Evolutionary conservation across 2,329 filamentous ascomycete genomes (phyloP), one percentile per base, ranked within the genome.

Genomic region (Penicillium sp.): DNA sequence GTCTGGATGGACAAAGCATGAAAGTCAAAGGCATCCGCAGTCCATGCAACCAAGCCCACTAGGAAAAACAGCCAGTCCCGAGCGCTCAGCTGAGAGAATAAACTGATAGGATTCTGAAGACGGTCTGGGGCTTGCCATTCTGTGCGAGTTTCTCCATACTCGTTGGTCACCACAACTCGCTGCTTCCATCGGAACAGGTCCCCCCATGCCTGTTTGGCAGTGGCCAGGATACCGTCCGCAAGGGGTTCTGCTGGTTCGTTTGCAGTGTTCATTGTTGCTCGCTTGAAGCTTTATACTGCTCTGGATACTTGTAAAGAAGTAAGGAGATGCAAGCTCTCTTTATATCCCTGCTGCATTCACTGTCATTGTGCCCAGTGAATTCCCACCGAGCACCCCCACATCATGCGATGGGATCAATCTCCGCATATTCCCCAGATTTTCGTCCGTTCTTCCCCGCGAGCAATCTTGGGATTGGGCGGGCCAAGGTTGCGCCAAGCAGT

Each of bases 21-120:
- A 64, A 90, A 91, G 68, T 89, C 87, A 65, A 90, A 91, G 3
- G 87, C 86, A 65, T 91, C 87, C 49, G 85, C 86, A 1, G 81
- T 85, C 87, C 87, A 91, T 13, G 85, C 83, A 31, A 77, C 68
- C 63, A 90, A 82, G 3, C 85, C 87, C 10, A 88, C 83, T 35
- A 85, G 56, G 70, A 91, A 83, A 72, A 87, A 89, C 15, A 86
- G 62, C 86, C 87, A 91, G 63, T 85, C 82, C 53, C 75, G 79
- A 22, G 73, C 72, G 3, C 75, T 77, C 13, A 93, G 75, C 68
- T 83, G 77, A 24, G 74, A 75, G 53, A 88, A 73, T 26, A 91
- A 75, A 33, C 75, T 79, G 69, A 91, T 72, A 34, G 87, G 87
- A 64, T 91, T 84, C 43, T 76, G 73, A 48, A 88, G 75, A 12